phyloP scores from a whole-genome alignment of 441 rosid species.

The Gossypium schwendimanii region DNA sequence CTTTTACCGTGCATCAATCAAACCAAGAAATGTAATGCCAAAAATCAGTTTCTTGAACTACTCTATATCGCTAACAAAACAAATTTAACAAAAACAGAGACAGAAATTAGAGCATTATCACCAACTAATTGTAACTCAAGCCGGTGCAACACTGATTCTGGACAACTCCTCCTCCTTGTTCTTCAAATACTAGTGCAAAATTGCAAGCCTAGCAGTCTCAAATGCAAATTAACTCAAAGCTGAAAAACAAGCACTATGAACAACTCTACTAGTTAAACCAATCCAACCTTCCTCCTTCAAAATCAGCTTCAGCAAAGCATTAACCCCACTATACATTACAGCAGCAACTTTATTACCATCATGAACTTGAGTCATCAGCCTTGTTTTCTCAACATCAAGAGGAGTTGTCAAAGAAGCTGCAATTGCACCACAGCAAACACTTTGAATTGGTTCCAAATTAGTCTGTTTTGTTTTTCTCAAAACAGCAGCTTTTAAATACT shows the following conservation, averaged over 20 bases:
- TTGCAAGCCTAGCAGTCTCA: conserved; percentile 80
- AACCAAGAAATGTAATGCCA: not conserved
- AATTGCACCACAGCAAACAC: conserved; percentile 81
- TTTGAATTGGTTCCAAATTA: conserved; percentile 74
- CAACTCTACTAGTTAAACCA: conserved; percentile 69
- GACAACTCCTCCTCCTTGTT: conserved; percentile 32
- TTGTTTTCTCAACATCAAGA: conserved; percentile 79
- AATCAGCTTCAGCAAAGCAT: conserved; percentile 58
- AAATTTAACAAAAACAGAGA: not conserved
- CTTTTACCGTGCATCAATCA: not conserved
- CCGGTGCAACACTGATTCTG: conserved; percentile 27
- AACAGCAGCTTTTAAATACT: conserved; percentile 81
- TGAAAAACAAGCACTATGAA: conserved; percentile 90
- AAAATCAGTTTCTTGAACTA: not conserved
- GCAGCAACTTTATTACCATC: conserved; percentile 41
- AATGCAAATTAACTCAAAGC: conserved; percentile 87
- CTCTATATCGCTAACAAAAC: not conserved
- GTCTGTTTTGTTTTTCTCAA: conserved; percentile 50
- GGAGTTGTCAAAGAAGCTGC: conserved; percentile 87
- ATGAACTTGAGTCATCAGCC: conserved; percentile 83
- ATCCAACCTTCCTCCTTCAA: conserved; percentile 86
- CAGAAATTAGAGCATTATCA: not conserved
- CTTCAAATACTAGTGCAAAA: conserved; percentile 61
- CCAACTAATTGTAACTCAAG: conserved; percentile 16
- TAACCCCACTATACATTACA: conserved; percentile 55